phyloP scores from a whole-genome alignment of 2,329 filamentous ascomycete species.

The Cladobotryum protrusum region DNA sequence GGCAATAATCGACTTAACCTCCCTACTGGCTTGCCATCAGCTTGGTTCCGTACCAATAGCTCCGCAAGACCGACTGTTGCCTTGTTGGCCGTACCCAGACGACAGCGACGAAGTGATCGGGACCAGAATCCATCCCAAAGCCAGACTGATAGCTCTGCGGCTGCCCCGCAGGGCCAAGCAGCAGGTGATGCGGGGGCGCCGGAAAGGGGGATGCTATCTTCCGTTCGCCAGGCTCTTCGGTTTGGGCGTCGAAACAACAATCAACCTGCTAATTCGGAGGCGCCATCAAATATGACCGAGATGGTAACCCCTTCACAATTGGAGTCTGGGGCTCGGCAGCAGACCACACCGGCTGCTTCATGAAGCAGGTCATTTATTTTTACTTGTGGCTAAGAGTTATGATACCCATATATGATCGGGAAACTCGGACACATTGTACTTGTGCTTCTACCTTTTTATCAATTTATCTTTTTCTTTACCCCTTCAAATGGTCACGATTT shows the following conservation, averaged over 20 bases:
- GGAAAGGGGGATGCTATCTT: constrained; percentile 23
- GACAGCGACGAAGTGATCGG: constrained; percentile 1
- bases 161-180: constrained; percentile 1
- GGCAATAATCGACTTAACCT: constrained; percentile 43
- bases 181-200: constrained; percentile 2
- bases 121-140: neutral
- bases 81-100: neutral
- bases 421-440: neutral
- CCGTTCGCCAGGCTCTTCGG: constrained; percentile 26
- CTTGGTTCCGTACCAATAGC: constrained; percentile 28
- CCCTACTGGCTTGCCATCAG: constrained; percentile 35
- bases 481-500: constrained; percentile 10
- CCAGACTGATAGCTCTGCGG: neutral
- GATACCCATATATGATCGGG: too few species aligned
- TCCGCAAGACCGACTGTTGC: constrained; percentile 4
- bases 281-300: constrained; percentile 15
- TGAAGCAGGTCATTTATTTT: neutral
- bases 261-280: constrained; percentile 11
- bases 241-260: constrained; percentile 25
- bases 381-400: too few species aligned
- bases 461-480: neutral
- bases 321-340: constrained; percentile 35
- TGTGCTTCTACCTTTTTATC: neutral
- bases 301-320: constrained; percentile 40
- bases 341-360: constrained; percentile 4